These are phyloP conservation scores for Neocucurbitaria cava DNA, from an alignment of 2,329 filamentous ascomycete species.

Conservation along the genomic window DNA sequence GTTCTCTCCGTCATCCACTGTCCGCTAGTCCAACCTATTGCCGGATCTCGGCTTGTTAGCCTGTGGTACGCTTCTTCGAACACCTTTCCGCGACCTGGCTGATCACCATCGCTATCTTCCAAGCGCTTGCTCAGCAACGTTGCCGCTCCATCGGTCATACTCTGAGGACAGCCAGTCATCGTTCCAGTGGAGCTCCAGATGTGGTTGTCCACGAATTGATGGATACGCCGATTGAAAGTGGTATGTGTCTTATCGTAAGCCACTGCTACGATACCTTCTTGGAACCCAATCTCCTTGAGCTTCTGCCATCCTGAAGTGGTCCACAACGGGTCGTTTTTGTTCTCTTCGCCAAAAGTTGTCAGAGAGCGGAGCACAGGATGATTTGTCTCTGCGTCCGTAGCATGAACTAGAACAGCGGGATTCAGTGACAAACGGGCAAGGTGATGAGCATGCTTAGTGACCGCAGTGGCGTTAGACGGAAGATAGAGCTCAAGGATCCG, in stretches of 20 bases:
- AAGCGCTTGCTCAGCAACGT: slow-evolving; percentile 30
- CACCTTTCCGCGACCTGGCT: slow-evolving; percentile 48
- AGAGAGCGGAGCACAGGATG: slow-evolving; percentile 67
- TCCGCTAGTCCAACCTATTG: slow-evolving; percentile 70
- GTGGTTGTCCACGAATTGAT: slow-evolving; percentile 67
- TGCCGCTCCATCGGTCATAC: slow-evolving; percentile 70
- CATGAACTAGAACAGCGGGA: slow-evolving; percentile 24
- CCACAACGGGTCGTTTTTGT: slow-evolving; percentile 63
- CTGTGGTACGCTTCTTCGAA: slow-evolving; percentile 62
- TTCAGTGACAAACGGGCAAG: slow-evolving; percentile 28
- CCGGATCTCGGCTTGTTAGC: slow-evolving; percentile 61
- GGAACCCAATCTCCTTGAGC: slow-evolving; percentile 65
- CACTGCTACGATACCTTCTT: slow-evolving; percentile 65
- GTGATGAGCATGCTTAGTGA: slow-evolving; percentile 25
- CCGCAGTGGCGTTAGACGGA: slow-evolving; percentile 11
- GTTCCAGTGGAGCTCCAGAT: slow-evolving; percentile 67
- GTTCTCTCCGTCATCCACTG: slow-evolving; percentile 80
- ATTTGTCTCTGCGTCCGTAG: slow-evolving; percentile 71
- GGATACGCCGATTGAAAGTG: slow-evolving; percentile 61
- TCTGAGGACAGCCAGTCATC: slow-evolving; percentile 69
- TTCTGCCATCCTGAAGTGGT: slow-evolving; percentile 72
- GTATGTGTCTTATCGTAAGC: slow-evolving; percentile 64
- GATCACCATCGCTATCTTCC: slow-evolving; percentile 30
- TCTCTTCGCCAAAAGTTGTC: slow-evolving; percentile 66
- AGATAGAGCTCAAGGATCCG: slow-evolving; percentile 36